Conservation (phyloP, 2,329 filamentous ascomycete species). For the Aspergillaceae sp. region DNA sequence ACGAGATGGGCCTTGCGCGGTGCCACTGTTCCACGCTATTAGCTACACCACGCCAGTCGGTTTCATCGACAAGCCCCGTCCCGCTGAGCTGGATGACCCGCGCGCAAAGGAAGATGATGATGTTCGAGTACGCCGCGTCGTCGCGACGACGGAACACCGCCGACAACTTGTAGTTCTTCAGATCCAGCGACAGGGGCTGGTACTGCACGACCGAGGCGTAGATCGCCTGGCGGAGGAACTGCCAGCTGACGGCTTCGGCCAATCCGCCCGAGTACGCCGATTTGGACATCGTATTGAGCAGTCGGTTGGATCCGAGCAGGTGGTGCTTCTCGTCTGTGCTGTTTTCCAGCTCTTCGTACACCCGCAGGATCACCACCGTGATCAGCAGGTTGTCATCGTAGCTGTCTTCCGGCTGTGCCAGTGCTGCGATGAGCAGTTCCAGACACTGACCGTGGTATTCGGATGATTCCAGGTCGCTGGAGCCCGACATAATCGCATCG, state of each 20-base stretch:
- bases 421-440: slow-evolving; percentile 38
- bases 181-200: slow-evolving; percentile 29
- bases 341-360: slow-evolving; percentile 40
- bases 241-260: slow-evolving; percentile 36
- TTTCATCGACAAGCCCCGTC: slow-evolving; percentile 11
- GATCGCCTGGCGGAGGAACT: slow-evolving; percentile 35
- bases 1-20: slow-evolving; percentile 20
- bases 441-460: slow-evolving; percentile 41
- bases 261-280: slow-evolving; percentile 34
- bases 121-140: slow-evolving; percentile 32
- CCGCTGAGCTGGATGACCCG: slow-evolving; percentile 26
- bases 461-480: slow-evolving; percentile 36
- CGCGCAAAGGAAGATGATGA: slow-evolving; percentile 33
- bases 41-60: slow-evolving; percentile 16
- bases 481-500: slow-evolving; percentile 31
- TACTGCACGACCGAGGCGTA: slow-evolving; percentile 32
- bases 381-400: slow-evolving; percentile 42
- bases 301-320: slow-evolving; percentile 30
- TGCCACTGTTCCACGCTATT: slow-evolving; percentile 24
- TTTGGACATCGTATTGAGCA: slow-evolving; percentile 32
- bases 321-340: slow-evolving; percentile 29
- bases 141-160: slow-evolving; percentile 29
- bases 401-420: slow-evolving; percentile 34
- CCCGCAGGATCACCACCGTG: slow-evolving; percentile 42
- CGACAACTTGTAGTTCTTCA: slow-evolving; percentile 33